Evolutionary conservation across 345 rosid species (phyloP).

Genomic region (Psidium guajava): DNA sequence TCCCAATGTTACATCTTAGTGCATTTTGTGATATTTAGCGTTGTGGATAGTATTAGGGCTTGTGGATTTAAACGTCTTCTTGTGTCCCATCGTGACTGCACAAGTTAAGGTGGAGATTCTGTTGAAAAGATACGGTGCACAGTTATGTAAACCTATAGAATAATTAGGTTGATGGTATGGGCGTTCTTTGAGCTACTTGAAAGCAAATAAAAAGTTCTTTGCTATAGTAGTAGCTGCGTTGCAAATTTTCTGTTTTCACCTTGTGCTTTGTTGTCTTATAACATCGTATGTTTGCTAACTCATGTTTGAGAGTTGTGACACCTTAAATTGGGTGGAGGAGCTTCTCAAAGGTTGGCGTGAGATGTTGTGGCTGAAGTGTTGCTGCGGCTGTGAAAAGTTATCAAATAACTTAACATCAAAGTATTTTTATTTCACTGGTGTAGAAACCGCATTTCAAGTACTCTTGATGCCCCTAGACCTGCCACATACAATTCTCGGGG

Average conservation of each 20-base stretch:
- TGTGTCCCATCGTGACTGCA: background rate
- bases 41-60: background rate
- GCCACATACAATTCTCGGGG: background rate
- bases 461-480: background rate
- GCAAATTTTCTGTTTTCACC: background rate
- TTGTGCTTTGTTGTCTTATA: background rate
- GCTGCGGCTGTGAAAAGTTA: background rate
- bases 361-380: background rate
- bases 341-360: background rate
- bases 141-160: background rate
- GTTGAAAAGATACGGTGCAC: background rate
- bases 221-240: background rate
- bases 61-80: background rate
- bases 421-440: background rate
- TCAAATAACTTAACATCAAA: background rate
- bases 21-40: background rate
- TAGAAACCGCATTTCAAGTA: background rate
- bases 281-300: background rate
- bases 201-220: background rate
- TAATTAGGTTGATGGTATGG: background rate
- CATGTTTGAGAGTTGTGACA: background rate
- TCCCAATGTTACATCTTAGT: background rate
- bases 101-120: background rate
- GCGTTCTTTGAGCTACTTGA: background rate
- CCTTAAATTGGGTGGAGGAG: background rate